A percentile compares a stretch with the other conserved stretches of the same genome.
These are phyloP conservation scores for Cladosporium sp. DNA, from an alignment of 2,329 filamentous ascomycete genomes.

Conservation along the genomic window DNA sequence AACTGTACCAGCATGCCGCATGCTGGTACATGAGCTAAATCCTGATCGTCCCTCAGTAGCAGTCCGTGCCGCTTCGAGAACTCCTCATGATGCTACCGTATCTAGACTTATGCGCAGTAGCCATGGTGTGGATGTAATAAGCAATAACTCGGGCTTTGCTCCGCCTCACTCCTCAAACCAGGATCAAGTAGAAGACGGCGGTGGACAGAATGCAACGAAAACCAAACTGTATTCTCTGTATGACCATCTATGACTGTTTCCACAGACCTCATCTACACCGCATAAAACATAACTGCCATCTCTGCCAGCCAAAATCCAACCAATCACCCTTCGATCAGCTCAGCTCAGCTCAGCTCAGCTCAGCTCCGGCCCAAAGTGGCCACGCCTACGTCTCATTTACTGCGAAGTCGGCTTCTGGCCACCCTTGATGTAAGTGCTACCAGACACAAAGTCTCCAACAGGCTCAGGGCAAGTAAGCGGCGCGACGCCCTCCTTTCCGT, in stretches of 20 bases:
- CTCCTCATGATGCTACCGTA: no score
- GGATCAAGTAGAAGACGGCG: neutral
- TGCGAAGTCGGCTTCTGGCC: neutral
- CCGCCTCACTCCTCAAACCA: neutral
- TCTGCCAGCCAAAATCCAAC: neutral
- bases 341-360: neutral
- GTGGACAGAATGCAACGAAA: neutral
- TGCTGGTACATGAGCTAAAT: no score
- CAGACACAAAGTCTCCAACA: neutral
- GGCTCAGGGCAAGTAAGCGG: neutral
- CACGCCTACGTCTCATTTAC: neutral
- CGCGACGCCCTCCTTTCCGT: conserved; percentile 6
- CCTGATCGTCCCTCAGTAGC: no score
- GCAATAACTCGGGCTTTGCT: neutral
- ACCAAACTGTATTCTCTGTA: neutral
- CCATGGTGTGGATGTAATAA: no score
- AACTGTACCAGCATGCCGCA: no score
- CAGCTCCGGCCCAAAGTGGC: no score
- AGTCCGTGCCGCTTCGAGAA: no score
- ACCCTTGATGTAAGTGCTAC: neutral
- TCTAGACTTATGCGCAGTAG: no score
- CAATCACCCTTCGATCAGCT: neutral
- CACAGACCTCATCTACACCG: neutral
- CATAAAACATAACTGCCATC: neutral
- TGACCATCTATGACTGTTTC: neutral